Conservation (phyloP, 495 filamentous ascomycete genomes). For the Neurospora sp. region DNA sequence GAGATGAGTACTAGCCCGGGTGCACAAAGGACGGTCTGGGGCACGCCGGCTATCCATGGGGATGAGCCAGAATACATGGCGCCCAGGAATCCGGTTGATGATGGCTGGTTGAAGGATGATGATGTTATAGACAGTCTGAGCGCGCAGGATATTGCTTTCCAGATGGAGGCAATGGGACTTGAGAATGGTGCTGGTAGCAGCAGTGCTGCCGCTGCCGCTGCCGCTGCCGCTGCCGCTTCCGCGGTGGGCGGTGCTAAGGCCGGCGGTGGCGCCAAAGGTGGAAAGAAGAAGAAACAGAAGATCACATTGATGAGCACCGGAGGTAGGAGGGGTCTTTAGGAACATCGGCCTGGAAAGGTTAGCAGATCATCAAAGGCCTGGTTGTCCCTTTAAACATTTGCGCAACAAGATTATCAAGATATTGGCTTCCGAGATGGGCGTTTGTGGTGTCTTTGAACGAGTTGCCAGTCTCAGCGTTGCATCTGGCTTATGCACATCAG, state of each 20-base stretch:
- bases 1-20: constrained; percentile 67
- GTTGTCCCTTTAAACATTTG: neutral
- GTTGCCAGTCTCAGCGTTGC: neutral
- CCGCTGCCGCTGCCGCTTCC: constrained; percentile 7
- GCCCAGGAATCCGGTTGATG: constrained; percentile 31
- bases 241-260: constrained; percentile 10
- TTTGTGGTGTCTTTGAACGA: neutral
- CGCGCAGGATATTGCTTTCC: constrained; percentile 29
- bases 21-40: constrained; percentile 75
- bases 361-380: neutral
- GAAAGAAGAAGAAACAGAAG: constrained; percentile 89
- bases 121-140: constrained; percentile 26
- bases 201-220: constrained; percentile 8
- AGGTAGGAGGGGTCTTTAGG: constrained; percentile 25
- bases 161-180: constrained; percentile 36
- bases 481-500: neutral
- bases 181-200: constrained; percentile 16
- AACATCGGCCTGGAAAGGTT: neutral
- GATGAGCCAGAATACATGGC: constrained; percentile 27
- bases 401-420: neutral
- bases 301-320: constrained; percentile 89
- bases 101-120: constrained; percentile 70
- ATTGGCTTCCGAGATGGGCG: neutral
- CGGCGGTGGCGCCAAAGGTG: constrained; percentile 34
- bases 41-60: constrained; percentile 55